Percentiles rank a stretch among this genome's conserved stretches.
Conservation (phyloP, 2,329 filamentous ascomycete genomes). For the Arthroderma sp. region DNA sequence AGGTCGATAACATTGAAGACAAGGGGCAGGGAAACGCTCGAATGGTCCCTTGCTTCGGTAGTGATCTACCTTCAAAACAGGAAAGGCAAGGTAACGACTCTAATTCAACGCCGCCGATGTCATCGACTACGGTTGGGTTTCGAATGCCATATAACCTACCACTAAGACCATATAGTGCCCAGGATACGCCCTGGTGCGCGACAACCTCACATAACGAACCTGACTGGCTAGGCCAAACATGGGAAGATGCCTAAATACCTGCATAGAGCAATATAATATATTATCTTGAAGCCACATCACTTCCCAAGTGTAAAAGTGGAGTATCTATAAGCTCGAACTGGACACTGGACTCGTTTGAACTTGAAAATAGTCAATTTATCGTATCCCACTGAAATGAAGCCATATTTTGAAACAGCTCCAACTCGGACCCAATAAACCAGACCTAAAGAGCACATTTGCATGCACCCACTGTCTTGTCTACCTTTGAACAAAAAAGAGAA, state of each 20-base stretch:
- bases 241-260: conserved; percentile 14
- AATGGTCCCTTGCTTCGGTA: conserved; percentile 59
- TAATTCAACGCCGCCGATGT: not conserved
- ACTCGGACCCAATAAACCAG: no score
- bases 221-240: conserved; percentile 44
- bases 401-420: no score
- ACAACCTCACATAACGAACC: conserved; percentile 45
- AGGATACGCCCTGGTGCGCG: conserved; percentile 67
- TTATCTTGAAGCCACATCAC: no score
- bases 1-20: conserved; percentile 2
- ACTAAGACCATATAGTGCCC: conserved; percentile 47
- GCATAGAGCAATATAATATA: no score
- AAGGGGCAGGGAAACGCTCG: conserved; percentile 19
- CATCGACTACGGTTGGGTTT: conserved; percentile 44
- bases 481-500: no score
- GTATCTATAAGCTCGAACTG: no score
- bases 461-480: no score
- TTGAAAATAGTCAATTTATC: no score
- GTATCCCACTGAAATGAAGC: no score
- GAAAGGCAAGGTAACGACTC: conserved; percentile 1
- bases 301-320: no score
- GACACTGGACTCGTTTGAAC: no score
- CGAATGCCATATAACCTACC: conserved; percentile 76
- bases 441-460: no score
- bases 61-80: conserved; percentile 37